Percentiles rank a stretch among this genome's conserved stretches.
These are phyloP conservation scores for Tylopilus rubrobrunneus DNA, from an alignment of 768 basidiomycete genomes.

Conservation along the genomic window DNA sequence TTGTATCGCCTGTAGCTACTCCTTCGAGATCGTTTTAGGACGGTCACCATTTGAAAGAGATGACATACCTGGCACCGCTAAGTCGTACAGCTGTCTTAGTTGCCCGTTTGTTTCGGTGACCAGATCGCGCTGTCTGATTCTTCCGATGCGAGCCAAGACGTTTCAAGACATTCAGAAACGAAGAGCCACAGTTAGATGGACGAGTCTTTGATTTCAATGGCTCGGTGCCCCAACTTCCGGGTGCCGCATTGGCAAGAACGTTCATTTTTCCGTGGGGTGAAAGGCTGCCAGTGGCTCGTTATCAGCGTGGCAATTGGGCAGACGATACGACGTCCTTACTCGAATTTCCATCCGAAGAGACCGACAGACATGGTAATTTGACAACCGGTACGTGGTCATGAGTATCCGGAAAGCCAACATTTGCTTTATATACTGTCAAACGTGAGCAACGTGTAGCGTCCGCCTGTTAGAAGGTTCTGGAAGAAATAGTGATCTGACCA, in stretches of 20 bases:
- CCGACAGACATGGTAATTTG: not conserved
- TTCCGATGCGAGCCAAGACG: not conserved
- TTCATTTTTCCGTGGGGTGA: not conserved
- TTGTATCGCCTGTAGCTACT: not conserved
- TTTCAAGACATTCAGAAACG: not conserved
- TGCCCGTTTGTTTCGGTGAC: not conserved
- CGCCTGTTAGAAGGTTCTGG: too few relatives aligned
- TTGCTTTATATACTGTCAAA: too few relatives aligned
- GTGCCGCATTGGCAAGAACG: not conserved
- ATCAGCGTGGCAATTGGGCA: not conserved
- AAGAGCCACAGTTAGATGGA: not conserved
- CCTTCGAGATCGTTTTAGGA: not conserved
- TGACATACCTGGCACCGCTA: not conserved
- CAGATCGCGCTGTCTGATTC: not conserved
- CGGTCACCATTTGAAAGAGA: not conserved
- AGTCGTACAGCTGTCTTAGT: not conserved
- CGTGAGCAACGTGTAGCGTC: too few relatives aligned
- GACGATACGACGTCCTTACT: not conserved
- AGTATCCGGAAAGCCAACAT: too few relatives aligned
- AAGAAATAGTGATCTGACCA: too few relatives aligned
- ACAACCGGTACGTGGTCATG: too few relatives aligned
- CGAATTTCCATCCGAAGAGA: not conserved
- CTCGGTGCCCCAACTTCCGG: not conserved
- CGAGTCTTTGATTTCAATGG: not conserved
- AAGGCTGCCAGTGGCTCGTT: not conserved